Base-by-base conservation (phyloP, 352 stramenopile species). In the Phytopythium boreale region DNA sequence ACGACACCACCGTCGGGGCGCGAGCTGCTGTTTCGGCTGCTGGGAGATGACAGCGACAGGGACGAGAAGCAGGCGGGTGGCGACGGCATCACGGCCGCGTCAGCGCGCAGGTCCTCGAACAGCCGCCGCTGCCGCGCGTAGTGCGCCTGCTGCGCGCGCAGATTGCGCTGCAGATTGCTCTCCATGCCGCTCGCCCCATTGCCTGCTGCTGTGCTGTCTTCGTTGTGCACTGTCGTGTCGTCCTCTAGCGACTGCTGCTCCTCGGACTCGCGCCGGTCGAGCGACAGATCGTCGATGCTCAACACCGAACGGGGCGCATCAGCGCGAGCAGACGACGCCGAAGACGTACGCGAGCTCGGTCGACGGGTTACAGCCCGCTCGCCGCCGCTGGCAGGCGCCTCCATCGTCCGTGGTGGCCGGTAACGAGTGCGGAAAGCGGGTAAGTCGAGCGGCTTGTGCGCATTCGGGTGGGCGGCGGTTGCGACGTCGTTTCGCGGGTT, bases 101-200 rank as follows among this genome's bases (percentile, higher is more conserved):
- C 69, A 4, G 61, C 64, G 12, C 68, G 69, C n/a, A 90, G 70
- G n/a, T 79, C 76, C 39, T 85, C 79, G 24, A 90, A 84, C 10
- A 91, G 70, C 51, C 76, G 63, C 8, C 81, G 75, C 51, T 91
- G 82, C 12, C 78, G 68, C 14, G 74, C 82, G 57, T 88, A 88
- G 49, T 89, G 79, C 34, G 76, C 75, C 44, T 88, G 78, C 64
- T 89, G 78, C 60, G 86, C 72, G 61, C 75, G 72, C 2, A 89
- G 59, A 36, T 86, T 88, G 26, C 64, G 66, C 64, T 87, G 76
- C 44, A 89, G 68, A 64, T 74, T 76, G 12, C 60, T 57, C 55
- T 91, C 80, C 55, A 91, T 72, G 37, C 69, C 47, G 34, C 55
- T 68, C 47, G 9, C 60, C 59, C 19, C 47, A 12, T 62, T 58